phyloP scores from a whole-genome alignment of 2,329 filamentous ascomycete species.

The Colletotrichum tamarilloi region DNA sequence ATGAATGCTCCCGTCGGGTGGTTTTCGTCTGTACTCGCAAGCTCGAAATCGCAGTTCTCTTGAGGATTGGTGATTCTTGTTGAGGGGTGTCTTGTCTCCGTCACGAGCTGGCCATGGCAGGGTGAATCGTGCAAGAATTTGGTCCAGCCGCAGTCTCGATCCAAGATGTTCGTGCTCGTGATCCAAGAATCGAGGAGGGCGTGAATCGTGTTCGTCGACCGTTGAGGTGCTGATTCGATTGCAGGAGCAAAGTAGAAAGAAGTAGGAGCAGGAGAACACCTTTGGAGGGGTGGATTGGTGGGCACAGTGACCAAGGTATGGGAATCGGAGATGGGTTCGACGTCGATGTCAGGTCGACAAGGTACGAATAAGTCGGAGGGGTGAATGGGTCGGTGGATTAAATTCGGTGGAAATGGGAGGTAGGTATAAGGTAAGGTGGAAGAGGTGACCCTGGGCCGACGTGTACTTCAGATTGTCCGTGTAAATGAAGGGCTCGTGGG shows the following conservation, averaged over 20 bases:
- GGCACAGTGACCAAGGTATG: not conserved
- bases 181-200: not conserved
- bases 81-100: not conserved
- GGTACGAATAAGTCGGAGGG: not conserved
- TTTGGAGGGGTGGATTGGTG: not conserved
- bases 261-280: not conserved
- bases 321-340: not conserved
- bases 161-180: not conserved
- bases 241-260: not conserved
- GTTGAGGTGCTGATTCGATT: not conserved
- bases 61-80: not conserved
- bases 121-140: not conserved
- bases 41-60: not conserved
- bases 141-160: not conserved
- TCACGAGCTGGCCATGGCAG: conserved; percentile 26
- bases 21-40: not conserved
- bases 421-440: not conserved
- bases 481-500: conserved; percentile 34
- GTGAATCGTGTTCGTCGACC: not conserved
- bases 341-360: not conserved
- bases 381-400: not conserved
- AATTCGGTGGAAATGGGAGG: not conserved
- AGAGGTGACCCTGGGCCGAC: not conserved
- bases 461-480: conserved; percentile 30
- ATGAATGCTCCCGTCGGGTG: not conserved